phyloP scores from a whole-genome alignment of 345 rosid species.

The Brassica incana region DNA sequence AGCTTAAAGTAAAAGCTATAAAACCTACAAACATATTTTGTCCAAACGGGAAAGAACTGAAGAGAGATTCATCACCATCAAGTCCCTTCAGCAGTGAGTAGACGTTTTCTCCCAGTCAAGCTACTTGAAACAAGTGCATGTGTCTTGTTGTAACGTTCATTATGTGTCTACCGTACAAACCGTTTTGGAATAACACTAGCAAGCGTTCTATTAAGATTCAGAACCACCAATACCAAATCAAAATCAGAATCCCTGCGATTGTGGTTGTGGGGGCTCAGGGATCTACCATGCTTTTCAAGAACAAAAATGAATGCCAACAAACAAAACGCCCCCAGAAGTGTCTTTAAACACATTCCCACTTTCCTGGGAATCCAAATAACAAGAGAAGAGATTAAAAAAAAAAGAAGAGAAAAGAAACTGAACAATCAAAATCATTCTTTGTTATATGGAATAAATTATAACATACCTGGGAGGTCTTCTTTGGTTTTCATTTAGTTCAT shows the following conservation, averaged over 20 bases:
- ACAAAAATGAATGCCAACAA: neutral
- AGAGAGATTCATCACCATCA: neutral
- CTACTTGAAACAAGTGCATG: neutral
- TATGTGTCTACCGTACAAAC: neutral
- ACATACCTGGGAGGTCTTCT: neutral
- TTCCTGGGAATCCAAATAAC: neutral
- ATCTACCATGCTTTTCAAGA: neutral
- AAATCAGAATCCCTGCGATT: neutral
- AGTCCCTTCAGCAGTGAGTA: neutral
- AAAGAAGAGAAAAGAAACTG: neutral
- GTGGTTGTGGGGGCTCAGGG: neutral
- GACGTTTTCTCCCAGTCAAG: neutral
- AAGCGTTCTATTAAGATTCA: neutral
- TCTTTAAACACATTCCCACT: neutral
- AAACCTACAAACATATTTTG: too few relatives aligned
- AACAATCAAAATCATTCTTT: neutral
- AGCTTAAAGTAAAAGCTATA: too few relatives aligned
- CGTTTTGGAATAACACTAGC: neutral
- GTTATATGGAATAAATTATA: neutral
- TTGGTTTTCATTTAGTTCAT: neutral
- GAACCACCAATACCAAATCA: neutral
- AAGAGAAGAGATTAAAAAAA: too few relatives aligned
- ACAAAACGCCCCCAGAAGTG: neutral
- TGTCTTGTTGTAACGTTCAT: too few relatives aligned
- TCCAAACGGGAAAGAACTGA: neutral